Evolutionary conservation across 768 basidiomycete genomes (phyloP).

Genomic region (Suillus brevipes): DNA sequence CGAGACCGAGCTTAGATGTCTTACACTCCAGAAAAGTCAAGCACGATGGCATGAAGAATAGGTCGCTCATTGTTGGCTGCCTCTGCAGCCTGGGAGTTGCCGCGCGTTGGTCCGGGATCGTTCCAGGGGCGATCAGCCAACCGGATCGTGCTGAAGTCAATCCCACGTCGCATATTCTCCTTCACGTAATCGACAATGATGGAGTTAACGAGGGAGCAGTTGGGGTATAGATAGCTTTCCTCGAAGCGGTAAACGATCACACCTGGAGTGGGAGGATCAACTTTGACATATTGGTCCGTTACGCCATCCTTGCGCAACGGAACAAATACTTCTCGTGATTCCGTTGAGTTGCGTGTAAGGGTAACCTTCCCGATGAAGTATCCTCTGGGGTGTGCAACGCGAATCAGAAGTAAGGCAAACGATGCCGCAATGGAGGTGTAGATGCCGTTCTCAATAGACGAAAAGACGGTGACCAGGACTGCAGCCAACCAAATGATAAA

Average conservation of each 20-base stretch:
- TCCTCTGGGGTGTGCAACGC: slow-evolving; percentile 85
- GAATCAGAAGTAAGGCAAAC: slow-evolving; percentile 74
- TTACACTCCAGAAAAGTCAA: slow-evolving; percentile 87
- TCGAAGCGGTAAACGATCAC: slow-evolving; percentile 90
- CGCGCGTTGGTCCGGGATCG: slow-evolving; percentile 72
- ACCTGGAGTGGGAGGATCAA: slow-evolving; percentile 80
- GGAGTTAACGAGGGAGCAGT: slow-evolving; percentile 67
- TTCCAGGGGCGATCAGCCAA: slow-evolving; percentile 86
- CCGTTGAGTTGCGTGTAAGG: slow-evolving; percentile 40
- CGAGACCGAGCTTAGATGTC: slow-evolving; percentile 23
- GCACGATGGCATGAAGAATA: slow-evolving; percentile 77
- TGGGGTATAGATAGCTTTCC: slow-evolving; percentile 88
- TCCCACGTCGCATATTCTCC: slow-evolving; percentile 70
- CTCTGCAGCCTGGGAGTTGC: slow-evolving; percentile 47
- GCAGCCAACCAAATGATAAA: slow-evolving; percentile 87
- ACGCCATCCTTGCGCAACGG: slow-evolving; percentile 66
- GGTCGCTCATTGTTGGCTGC: slow-evolving; percentile 58
- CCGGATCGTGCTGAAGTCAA: slow-evolving; percentile 65
- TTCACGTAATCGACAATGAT: slow-evolving; percentile 82
- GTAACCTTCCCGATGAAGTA: slow-evolving; percentile 87
- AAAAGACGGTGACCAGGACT: slow-evolving; percentile 88
- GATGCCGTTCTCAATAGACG: slow-evolving; percentile 91
- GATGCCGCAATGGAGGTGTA: slow-evolving; percentile 86
- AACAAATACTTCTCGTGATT: slow-evolving; percentile 76
- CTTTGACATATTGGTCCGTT: slow-evolving; percentile 66